These are phyloP conservation scores for Saccharomyces hybrid DNA, from an alignment of 1,139 yeast genomes.

Conservation along the genomic window DNA sequence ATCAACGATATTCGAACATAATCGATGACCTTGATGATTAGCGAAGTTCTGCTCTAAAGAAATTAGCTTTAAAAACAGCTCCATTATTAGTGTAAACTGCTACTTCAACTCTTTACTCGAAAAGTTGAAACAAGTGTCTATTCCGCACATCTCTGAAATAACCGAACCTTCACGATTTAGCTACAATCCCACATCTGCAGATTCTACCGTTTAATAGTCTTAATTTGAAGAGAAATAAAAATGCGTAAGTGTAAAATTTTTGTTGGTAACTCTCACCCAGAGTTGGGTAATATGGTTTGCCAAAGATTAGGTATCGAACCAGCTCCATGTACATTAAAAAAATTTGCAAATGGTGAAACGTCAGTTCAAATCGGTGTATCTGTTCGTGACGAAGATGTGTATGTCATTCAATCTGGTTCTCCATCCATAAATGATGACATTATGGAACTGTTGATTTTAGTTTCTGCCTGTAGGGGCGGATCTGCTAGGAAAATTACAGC, in stretches of 20 bases:
- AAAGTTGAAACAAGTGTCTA: not conserved
- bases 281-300: conserved; percentile 83
- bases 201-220: not conserved
- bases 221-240: conserved; percentile 34
- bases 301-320: conserved; percentile 87
- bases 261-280: conserved; percentile 95
- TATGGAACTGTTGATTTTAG: conserved; percentile 89
- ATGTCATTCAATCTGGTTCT: conserved; percentile 90
- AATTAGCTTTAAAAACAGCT: not conserved
- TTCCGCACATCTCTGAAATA: not conserved
- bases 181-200: not conserved
- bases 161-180: not conserved
- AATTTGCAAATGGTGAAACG: conserved; percentile 95
- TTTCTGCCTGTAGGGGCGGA: conserved; percentile 95
- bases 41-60: not conserved
- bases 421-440: conserved; percentile 87
- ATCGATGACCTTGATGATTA: not conserved
- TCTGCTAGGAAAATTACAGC: conserved; percentile 96
- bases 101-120: not conserved
- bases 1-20: not conserved
- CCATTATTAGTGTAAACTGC: not conserved
- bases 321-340: conserved; percentile 86
- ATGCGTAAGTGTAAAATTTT: conserved; percentile 98
- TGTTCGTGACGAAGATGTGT: conserved; percentile 93
- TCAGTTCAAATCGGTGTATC: conserved; percentile 92